Conservation (phyloP, 2,329 filamentous ascomycete genomes). For the Aspergillus persii region DNA sequence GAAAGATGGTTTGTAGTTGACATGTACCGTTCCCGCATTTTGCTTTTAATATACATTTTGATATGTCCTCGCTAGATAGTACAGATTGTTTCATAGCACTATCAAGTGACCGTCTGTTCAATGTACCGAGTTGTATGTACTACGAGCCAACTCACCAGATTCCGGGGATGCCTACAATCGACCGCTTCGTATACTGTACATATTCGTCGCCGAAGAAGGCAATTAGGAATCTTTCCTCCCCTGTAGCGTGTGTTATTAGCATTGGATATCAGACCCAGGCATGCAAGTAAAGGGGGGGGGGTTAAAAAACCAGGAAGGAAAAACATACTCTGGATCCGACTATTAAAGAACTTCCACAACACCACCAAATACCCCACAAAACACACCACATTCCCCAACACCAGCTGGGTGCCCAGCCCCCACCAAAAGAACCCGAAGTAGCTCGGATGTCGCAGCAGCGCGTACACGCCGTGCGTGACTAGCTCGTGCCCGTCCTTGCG, state of each 20-base stretch:
- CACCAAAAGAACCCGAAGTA: slow-evolving; percentile 99
- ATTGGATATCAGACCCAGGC: slow-evolving; percentile 1
- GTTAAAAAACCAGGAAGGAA: not conserved
- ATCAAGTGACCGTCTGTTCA: not conserved
- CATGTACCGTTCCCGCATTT: too few relatives aligned
- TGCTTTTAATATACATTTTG: not conserved
- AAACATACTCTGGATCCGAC: slow-evolving; percentile 64
- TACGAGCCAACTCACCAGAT: slow-evolving; percentile 44
- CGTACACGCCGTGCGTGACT: slow-evolving; percentile 81
- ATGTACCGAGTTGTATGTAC: not conserved
- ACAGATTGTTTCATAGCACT: too few relatives aligned
- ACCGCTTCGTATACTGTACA: slow-evolving; percentile 66
- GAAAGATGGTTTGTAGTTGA: too few relatives aligned
- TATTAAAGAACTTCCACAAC: slow-evolving; percentile 81
- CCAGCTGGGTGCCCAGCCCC: slow-evolving; percentile 89
- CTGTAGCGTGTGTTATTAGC: slow-evolving; percentile 33
- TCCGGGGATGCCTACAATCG: slow-evolving; percentile 78
- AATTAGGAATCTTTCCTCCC: slow-evolving; percentile 75
- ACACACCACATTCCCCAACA: slow-evolving; percentile 81
- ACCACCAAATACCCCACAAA: slow-evolving; percentile 70
- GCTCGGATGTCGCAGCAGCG: slow-evolving; percentile 73
- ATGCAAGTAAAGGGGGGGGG: not conserved
- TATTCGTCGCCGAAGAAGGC: slow-evolving; percentile 86
- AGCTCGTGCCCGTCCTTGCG: slow-evolving; percentile 71
- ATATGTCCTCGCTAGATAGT: not conserved